Percentiles rank a stretch among this genome's conserved stretches.
Evolutionary conservation across 768 basidiomycete species (phyloP).

Genomic region (Mycena olivaceomarginata): DNA sequence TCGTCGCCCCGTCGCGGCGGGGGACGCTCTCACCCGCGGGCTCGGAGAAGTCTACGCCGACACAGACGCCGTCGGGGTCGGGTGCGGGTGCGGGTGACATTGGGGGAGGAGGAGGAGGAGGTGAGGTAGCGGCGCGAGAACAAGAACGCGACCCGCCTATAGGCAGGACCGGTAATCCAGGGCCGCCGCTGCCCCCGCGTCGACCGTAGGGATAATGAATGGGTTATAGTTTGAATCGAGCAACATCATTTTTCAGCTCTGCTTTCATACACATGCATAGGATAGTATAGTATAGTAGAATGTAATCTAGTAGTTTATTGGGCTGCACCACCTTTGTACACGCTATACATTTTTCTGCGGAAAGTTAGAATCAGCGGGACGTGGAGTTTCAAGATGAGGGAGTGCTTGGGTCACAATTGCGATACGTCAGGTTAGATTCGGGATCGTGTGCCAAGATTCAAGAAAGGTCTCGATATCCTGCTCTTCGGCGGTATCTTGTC

Average conservation of each 20-base stretch:
- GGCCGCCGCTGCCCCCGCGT: conserved; percentile 34
- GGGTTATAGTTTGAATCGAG: neutral
- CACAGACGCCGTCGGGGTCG: neutral
- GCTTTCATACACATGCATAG: neutral
- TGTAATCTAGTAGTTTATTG: conserved; percentile 26
- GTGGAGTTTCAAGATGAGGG: no score
- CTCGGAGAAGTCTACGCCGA: neutral
- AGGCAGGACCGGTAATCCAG: neutral
- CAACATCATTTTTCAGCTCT: neutral
- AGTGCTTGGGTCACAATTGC: no score
- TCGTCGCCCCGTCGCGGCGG: conserved; percentile 41
- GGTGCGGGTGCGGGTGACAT: conserved; percentile 5
- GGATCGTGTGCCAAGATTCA: no score
- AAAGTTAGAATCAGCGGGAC: no score
- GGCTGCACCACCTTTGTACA: conserved; percentile 8
- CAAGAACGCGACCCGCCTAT: neutral
- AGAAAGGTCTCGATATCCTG: no score
- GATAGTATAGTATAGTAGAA: conserved; percentile 17
- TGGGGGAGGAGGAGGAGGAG: no score
- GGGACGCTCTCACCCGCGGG: conserved; percentile 13
- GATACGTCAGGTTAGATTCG: no score
- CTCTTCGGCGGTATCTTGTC: no score
- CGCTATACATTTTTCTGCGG: neutral
- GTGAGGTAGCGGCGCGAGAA: neutral
- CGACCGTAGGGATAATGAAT: neutral